These are phyloP conservation scores for Bjerkandera adusta DNA, from an alignment of 1,284 basidiomycete species.

Conservation along the genomic window DNA sequence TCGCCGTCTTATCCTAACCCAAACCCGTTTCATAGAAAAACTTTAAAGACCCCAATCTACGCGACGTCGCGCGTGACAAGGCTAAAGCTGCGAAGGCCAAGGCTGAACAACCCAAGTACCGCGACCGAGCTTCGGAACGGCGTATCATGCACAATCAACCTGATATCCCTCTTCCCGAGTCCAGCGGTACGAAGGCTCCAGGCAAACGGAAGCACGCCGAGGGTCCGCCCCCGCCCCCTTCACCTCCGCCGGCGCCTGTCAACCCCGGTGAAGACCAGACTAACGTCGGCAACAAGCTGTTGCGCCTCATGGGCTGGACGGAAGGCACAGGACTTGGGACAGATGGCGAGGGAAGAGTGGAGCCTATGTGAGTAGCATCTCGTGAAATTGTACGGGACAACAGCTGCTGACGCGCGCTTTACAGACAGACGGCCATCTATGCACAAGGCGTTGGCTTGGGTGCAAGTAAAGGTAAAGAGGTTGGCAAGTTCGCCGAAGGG, in stretches of 20 bases:
- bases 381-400: slow-evolving; percentile 3
- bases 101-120: slow-evolving; percentile 65
- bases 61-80: slow-evolving; percentile 76
- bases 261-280: slow-evolving; percentile 74
- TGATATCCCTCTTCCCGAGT: slow-evolving; percentile 69
- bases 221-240: slow-evolving; percentile 58
- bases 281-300: slow-evolving; percentile 86
- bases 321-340: slow-evolving; percentile 85
- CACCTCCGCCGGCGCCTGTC: slow-evolving; percentile 57
- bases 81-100: slow-evolving; percentile 45
- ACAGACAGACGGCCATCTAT: slow-evolving; percentile 79
- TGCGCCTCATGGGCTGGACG: slow-evolving; percentile 97
- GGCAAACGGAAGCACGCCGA: slow-evolving; percentile 52
- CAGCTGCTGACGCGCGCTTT: neutral
- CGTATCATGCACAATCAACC: slow-evolving; percentile 88
- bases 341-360: slow-evolving; percentile 78
- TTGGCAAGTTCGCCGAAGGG: slow-evolving; percentile 72
- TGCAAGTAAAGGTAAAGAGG: slow-evolving; percentile 82
- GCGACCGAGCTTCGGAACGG: slow-evolving; percentile 89
- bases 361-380: slow-evolving; percentile 65
- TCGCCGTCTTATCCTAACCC: slow-evolving; percentile 18
- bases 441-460: slow-evolving; percentile 85
- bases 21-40: slow-evolving; percentile 64
- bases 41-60: slow-evolving; percentile 64
- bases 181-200: slow-evolving; percentile 28